These are phyloP conservation scores for Bolboschoenoplectus hybrid DNA, from an alignment of 202 grass and related monocot genomes.

Conservation along the genomic window DNA sequence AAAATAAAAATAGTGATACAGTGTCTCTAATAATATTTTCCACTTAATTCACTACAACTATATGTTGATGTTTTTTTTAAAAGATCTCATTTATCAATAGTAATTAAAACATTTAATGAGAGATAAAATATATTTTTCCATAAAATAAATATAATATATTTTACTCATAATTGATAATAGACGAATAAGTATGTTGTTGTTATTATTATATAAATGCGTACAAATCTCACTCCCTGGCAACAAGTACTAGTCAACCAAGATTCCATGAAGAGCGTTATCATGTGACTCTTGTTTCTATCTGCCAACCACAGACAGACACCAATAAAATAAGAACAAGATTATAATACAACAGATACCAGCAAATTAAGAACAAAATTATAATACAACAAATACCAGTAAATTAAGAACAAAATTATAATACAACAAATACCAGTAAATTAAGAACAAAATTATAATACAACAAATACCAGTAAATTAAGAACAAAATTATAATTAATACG, in stretches of 20 bases:
- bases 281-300: neutral
- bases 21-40: too few relatives aligned
- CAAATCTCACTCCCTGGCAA: too few relatives aligned
- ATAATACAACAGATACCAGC: neutral
- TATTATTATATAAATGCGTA: neutral
- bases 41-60: too few relatives aligned
- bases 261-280: too few relatives aligned
- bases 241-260: too few relatives aligned
- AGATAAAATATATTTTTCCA: too few relatives aligned
- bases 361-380: neutral
- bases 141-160: neutral
- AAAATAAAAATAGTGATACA: neutral
- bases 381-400: neutral
- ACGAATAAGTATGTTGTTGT: neutral
- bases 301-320: neutral
- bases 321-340: neutral
- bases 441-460: too few relatives aligned
- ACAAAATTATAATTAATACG: neutral
- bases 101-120: too few relatives aligned
- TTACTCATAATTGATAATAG: neutral
- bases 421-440: neutral
- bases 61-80: too few relatives aligned
- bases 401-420: neutral
- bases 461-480: neutral
- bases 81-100: too few relatives aligned